These are phyloP conservation scores for Pulveroboletus sp. DNA, from an alignment of 768 basidiomycete genomes.

Conservation along the genomic window DNA sequence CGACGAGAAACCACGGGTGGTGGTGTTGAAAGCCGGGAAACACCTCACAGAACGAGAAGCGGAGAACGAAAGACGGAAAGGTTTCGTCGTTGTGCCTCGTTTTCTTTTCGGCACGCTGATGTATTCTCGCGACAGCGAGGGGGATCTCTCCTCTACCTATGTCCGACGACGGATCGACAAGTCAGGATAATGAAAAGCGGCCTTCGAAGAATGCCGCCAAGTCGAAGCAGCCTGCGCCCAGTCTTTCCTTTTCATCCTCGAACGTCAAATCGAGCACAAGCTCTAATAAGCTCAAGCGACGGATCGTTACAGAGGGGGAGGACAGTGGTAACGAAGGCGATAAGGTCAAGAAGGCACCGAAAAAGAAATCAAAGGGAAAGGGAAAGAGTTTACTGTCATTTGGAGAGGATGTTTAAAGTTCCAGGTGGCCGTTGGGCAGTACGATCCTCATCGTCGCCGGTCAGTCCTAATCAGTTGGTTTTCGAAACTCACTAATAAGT, in stretches of 20 bases:
- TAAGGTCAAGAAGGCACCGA: slow-evolving; percentile 29
- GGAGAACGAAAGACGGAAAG: slow-evolving; percentile 70
- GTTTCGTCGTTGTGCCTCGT: slow-evolving; percentile 37
- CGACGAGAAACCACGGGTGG: slow-evolving; percentile 85
- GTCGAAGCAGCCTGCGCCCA: slow-evolving; percentile 16
- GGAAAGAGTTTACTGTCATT: slow-evolving; percentile 38
- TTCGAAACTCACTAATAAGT: background rate
- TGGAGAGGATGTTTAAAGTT: slow-evolving; percentile 29
- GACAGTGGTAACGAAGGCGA: slow-evolving; percentile 23
- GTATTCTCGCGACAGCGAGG: slow-evolving; percentile 42
- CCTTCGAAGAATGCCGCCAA: slow-evolving; percentile 18
- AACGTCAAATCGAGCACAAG: slow-evolving; percentile 21
- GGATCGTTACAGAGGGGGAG: slow-evolving; percentile 32
- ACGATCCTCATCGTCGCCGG: background rate
- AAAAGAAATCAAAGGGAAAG: slow-evolving; percentile 53
- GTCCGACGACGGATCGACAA: slow-evolving; percentile 22
- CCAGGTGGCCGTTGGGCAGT: background rate
- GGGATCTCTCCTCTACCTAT: slow-evolving; percentile 54
- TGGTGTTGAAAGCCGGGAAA: slow-evolving; percentile 84
- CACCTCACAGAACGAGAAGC: slow-evolving; percentile 77
- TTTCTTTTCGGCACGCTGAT: slow-evolving; percentile 2
- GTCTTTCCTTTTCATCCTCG: slow-evolving; percentile 40
- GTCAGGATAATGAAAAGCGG: slow-evolving; percentile 28
- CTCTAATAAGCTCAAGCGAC: slow-evolving; percentile 31
- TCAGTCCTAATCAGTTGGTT: background rate